Percentiles rank a stretch among this genome's conserved stretches.
These are phyloP conservation scores for Neurospora hispaniola DNA, from an alignment of 495 filamentous ascomycete genomes.

Conservation along the genomic window DNA sequence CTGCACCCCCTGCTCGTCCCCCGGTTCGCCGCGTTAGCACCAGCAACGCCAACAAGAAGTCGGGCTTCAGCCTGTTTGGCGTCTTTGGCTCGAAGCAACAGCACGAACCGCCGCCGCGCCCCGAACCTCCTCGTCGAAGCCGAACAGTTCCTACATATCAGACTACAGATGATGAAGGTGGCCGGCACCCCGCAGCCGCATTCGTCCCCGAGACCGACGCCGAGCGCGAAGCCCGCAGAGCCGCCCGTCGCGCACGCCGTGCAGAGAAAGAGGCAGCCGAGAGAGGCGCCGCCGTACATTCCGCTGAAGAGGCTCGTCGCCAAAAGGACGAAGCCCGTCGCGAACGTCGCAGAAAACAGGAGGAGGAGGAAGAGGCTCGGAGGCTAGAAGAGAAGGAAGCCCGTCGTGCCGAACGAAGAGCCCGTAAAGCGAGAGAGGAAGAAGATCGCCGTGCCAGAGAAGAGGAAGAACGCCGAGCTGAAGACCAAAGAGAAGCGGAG, in stretches of 20 bases:
- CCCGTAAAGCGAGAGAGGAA: conserved; percentile 32
- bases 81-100: conserved; percentile 25
- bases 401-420: conserved; percentile 40
- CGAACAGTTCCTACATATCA: conserved; percentile 19
- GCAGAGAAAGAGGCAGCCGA: conserved; percentile 40
- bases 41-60: conserved; percentile 26
- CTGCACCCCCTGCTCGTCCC: conserved; percentile 22
- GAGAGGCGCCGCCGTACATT: conserved; percentile 32
- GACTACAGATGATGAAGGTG: conserved; percentile 31
- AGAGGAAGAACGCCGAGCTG: conserved; percentile 29
- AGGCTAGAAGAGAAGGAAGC: conserved; percentile 41
- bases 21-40: conserved; percentile 33
- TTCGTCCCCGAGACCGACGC: conserved; percentile 25
- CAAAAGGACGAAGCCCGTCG: conserved; percentile 36
- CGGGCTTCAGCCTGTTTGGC: conserved; percentile 33
- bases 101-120: conserved; percentile 15
- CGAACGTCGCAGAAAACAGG: conserved; percentile 31
- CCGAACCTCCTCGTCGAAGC: conserved; percentile 33
- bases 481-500: conserved; percentile 33
- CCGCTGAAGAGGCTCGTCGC: conserved; percentile 36
- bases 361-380: conserved; percentile 37
- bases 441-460: conserved; percentile 30
- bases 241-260: conserved; percentile 37
- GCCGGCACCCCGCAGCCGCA: conserved; percentile 4
- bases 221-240: conserved; percentile 44